phyloP scores from a whole-genome alignment of 352 stramenopile species.

The Blastocystis sp. region DNA sequence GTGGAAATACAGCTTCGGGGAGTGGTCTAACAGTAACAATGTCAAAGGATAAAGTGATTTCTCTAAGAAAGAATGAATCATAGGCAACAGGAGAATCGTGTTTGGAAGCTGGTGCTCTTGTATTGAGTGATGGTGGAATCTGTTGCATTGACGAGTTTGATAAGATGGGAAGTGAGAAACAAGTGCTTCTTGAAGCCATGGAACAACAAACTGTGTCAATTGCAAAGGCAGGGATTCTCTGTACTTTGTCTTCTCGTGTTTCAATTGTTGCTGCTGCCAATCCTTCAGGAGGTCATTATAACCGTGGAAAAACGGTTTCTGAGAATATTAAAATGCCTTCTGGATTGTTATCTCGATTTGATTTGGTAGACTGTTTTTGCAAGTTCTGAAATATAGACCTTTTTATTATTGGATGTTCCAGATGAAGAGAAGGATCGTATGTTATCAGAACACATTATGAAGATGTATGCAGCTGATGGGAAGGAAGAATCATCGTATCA shows the following conservation, averaged over 20 bases:
- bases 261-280: conserved; percentile 91
- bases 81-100: conserved; percentile 64
- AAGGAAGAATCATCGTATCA: neutral
- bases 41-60: conserved; percentile 83
- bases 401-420: conserved; percentile 81
- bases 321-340: conserved; percentile 92
- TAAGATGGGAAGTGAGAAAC: conserved; percentile 85
- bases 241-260: conserved; percentile 83
- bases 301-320: conserved; percentile 82
- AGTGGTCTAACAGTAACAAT: conserved; percentile 90
- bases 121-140: conserved; percentile 85
- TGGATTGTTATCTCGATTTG: conserved; percentile 87
- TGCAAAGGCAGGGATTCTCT: conserved; percentile 84
- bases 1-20: conserved; percentile 87
- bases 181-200: conserved; percentile 91
- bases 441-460: conserved; percentile 89
- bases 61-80: conserved; percentile 75
- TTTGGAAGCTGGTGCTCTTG: conserved; percentile 66
- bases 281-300: conserved; percentile 88
- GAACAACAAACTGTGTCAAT: conserved; percentile 87
- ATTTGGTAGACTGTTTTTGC: conserved; percentile 81
- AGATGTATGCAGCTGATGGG: conserved; percentile 69
- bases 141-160: conserved; percentile 97
- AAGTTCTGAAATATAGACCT: conserved; percentile 23
- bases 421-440: conserved; percentile 83